Percentiles rank a stretch among this genome's conserved stretches.
phyloP scores from a whole-genome alignment of 2,329 filamentous ascomycete species.

The Seiridium cupressi region DNA sequence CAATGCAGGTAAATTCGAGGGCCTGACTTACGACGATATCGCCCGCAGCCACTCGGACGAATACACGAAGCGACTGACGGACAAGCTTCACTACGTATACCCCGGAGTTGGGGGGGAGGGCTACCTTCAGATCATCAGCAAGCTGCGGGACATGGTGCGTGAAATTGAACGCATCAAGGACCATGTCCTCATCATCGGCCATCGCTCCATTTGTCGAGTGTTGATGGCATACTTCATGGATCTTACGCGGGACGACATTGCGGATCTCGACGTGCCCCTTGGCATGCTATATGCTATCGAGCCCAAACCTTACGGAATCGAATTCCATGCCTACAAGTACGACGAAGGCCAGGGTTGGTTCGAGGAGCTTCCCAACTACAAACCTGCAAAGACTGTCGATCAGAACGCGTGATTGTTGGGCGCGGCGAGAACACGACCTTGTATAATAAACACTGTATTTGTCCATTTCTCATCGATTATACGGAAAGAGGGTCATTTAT shows the following conservation, averaged over 20 bases:
- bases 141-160: constrained; percentile 90
- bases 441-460: not conserved
- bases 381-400: constrained; percentile 42
- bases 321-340: constrained; percentile 94
- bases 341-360: constrained; percentile 78
- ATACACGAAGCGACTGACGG: constrained; percentile 72
- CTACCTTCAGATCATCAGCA: constrained; percentile 95
- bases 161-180: constrained; percentile 97
- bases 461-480: not conserved
- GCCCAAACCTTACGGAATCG: constrained; percentile 95
- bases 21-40: constrained; percentile 92
- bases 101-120: constrained; percentile 94
- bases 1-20: constrained; percentile 89
- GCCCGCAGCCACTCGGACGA: constrained; percentile 75
- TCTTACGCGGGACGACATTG: constrained; percentile 84
- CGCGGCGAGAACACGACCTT: not conserved
- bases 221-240: constrained; percentile 97
- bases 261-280: constrained; percentile 88
- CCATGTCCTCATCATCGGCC: constrained; percentile 87
- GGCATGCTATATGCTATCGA: constrained; percentile 94
- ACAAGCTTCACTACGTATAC: constrained; percentile 96
- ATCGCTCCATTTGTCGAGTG: constrained; percentile 88
- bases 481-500: no score
- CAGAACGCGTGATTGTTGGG: not conserved
- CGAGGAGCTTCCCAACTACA: constrained; percentile 80